phyloP scores from a whole-genome alignment of 139 green algal genomes.

The Raphidocelis subcapitata region DNA sequence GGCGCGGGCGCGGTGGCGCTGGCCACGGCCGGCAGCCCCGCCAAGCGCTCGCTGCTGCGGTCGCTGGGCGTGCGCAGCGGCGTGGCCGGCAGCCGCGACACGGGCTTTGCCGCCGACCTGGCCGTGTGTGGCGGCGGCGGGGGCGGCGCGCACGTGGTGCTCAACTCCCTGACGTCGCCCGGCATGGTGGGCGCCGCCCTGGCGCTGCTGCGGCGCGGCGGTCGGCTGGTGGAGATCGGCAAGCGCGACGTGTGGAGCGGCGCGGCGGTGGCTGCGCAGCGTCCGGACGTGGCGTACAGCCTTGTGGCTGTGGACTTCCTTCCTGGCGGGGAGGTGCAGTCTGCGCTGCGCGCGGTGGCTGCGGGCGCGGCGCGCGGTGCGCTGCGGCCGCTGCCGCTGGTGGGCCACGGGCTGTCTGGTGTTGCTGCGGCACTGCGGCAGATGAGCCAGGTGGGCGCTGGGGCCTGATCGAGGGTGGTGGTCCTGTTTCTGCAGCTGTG shows the following conservation, averaged over 20 bases:
- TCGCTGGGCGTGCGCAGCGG: slow-evolving; percentile 42
- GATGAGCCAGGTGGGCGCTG: slow-evolving; percentile 53
- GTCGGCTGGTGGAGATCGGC: slow-evolving; percentile 80
- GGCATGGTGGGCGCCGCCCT: slow-evolving; percentile 79
- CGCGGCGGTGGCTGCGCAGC: slow-evolving; percentile 62
- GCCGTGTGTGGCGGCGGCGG: slow-evolving; percentile 5
- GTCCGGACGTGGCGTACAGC: slow-evolving; percentile 73
- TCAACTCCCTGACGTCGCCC: slow-evolving; percentile 86
- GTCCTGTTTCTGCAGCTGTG: neutral
- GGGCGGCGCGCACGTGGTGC: slow-evolving; percentile 42
- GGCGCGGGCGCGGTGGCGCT: slow-evolving; percentile 41
- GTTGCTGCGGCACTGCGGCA: slow-evolving; percentile 73
- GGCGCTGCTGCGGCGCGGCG: slow-evolving; percentile 49
- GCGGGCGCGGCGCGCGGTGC: slow-evolving; percentile 30
- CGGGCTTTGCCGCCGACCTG: slow-evolving; percentile 48
- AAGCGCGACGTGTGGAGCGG: slow-evolving; percentile 85
- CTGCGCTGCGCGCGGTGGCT: slow-evolving; percentile 30
- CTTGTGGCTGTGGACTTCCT: slow-evolving; percentile 90
- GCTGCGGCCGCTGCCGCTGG: slow-evolving; percentile 45
- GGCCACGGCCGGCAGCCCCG: slow-evolving; percentile 64
- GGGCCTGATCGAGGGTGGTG: neutral
- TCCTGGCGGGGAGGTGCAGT: slow-evolving; percentile 52
- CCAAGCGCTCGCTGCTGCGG: slow-evolving; percentile 74
- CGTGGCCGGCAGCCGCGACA: slow-evolving; percentile 64
- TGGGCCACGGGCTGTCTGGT: slow-evolving; percentile 33